phyloP scores from a whole-genome alignment of 768 basidiomycete species.

The Panaeolus papilionaceus region DNA sequence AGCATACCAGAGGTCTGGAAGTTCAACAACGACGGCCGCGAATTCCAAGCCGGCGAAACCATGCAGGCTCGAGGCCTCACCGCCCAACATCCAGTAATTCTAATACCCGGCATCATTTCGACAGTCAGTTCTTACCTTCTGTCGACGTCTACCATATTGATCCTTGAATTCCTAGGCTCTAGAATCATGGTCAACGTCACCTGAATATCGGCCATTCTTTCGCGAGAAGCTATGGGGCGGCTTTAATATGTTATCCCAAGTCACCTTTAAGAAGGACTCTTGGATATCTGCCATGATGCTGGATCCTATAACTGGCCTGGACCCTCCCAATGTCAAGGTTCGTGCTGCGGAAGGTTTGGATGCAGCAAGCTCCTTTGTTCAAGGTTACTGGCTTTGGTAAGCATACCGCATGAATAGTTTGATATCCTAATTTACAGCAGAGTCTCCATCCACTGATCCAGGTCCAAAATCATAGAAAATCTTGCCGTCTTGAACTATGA shows the following conservation, averaged over 20 bases:
- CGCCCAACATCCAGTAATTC: slow-evolving; percentile 79
- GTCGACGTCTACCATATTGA: neutral
- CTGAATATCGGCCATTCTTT: slow-evolving; percentile 88
- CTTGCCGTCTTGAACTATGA: slow-evolving; percentile 93
- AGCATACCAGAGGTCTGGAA: slow-evolving; percentile 86
- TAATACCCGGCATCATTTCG: slow-evolving; percentile 91
- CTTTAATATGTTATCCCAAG: slow-evolving; percentile 83
- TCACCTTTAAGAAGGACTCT: slow-evolving; percentile 80
- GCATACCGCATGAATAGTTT: slow-evolving; percentile 16
- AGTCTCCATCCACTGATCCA: slow-evolving; percentile 28
- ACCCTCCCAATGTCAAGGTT: slow-evolving; percentile 85
- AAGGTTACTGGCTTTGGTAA: slow-evolving; percentile 95
- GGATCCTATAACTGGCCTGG: slow-evolving; percentile 90
- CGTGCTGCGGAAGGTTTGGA: slow-evolving; percentile 93
- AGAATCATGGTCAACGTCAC: slow-evolving; percentile 93
- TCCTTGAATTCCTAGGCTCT: slow-evolving; percentile 57
- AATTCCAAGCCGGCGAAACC: slow-evolving; percentile 77
- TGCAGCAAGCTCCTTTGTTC: slow-evolving; percentile 85
- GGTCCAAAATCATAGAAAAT: slow-evolving; percentile 95
- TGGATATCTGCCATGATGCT: slow-evolving; percentile 94
- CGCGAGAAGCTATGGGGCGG: slow-evolving; percentile 87
- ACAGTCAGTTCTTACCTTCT: slow-evolving; percentile 56
- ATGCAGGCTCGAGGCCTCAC: slow-evolving; percentile 68
- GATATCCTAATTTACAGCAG: neutral
- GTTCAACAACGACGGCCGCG: slow-evolving; percentile 78